phyloP scores from a whole-genome alignment of 257 asterid species.

The Fraxinus americana region DNA sequence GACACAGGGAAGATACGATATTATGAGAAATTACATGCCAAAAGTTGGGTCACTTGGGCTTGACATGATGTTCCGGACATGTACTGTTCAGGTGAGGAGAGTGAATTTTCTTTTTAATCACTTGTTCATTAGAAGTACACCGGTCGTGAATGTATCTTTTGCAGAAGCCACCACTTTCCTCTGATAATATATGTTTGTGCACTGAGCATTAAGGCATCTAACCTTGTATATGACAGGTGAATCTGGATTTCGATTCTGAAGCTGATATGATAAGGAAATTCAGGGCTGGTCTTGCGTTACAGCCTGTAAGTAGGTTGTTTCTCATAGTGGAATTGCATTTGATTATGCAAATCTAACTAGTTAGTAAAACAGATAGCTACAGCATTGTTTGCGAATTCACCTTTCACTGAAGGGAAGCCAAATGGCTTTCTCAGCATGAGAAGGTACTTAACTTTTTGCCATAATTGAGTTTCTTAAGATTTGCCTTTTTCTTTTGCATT shows the following conservation, averaged over 20 bases:
- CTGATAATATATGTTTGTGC: slow-evolving; percentile 12
- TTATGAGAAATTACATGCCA: slow-evolving; percentile 96
- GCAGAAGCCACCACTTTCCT: slow-evolving; percentile 10
- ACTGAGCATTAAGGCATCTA: slow-evolving; percentile 5
- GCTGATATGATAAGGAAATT: slow-evolving; percentile 95
- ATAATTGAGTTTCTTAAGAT: slow-evolving; percentile 17
- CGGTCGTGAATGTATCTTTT: background rate
- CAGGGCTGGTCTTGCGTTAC: slow-evolving; percentile 94
- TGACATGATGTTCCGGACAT: slow-evolving; percentile 96
- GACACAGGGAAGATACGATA: slow-evolving; percentile 90
- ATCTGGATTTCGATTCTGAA: slow-evolving; percentile 94
- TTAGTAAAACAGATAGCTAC: slow-evolving; percentile 83
- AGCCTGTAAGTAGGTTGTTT: slow-evolving; percentile 73
- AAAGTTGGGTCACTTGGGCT: slow-evolving; percentile 98
- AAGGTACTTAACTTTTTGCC: slow-evolving; percentile 52
- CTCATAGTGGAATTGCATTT: slow-evolving; percentile 17
- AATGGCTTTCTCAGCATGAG: slow-evolving; percentile 97
- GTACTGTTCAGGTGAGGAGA: slow-evolving; percentile 86
- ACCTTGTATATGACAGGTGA: slow-evolving; percentile 61
- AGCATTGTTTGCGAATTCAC: slow-evolving; percentile 96
- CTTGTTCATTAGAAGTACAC: slow-evolving; percentile 4
- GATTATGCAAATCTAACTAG: slow-evolving; percentile 36
- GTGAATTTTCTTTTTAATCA: slow-evolving; percentile 1
- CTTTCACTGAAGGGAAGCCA: slow-evolving; percentile 96
- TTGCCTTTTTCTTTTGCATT: slow-evolving; percentile 13